Evolutionary conservation across 2,329 filamentous ascomycete genomes (phyloP).

Genomic region (Aquanectria penicillioides): DNA sequence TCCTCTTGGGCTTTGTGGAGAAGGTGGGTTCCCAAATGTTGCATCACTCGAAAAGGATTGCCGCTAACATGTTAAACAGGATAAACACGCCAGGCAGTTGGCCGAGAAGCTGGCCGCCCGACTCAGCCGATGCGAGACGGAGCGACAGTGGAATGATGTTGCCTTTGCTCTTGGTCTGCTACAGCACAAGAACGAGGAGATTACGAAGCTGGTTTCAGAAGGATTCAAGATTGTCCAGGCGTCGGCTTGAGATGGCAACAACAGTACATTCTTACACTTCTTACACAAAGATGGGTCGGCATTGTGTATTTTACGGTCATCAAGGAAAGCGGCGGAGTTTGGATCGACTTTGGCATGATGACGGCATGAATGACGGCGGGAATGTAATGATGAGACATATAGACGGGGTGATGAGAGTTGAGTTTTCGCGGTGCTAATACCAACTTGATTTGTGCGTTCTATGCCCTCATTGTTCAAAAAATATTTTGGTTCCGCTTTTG

Average conservation of each 20-base stretch:
- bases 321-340: conserved; percentile 30
- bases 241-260: conserved; percentile 55
- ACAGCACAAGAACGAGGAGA: conserved; percentile 94
- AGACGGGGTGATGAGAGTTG: conserved; percentile 31
- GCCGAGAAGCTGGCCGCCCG: conserved; percentile 92
- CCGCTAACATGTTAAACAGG: conserved; percentile 61
- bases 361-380: conserved; percentile 37
- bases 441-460: conserved; percentile 12
- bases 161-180: conserved; percentile 89
- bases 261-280: conserved; percentile 7
- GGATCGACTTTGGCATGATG: conserved; percentile 30
- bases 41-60: conserved; percentile 18
- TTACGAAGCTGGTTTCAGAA: conserved; percentile 77
- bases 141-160: conserved; percentile 97
- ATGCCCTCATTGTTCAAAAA: no score
- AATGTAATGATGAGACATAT: conserved; percentile 34
- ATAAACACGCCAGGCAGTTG: conserved; percentile 96
- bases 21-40: conserved; percentile 71
- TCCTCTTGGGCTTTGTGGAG: conserved; percentile 94
- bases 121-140: conserved; percentile 85
- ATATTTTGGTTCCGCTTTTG: conserved; percentile 29
- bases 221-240: conserved; percentile 79
- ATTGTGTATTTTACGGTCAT: conserved; percentile 16
- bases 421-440: conserved; percentile 32
- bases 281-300: neutral